phyloP scores from a whole-genome alignment of 345 rosid genomes.

The Euphorbia tirucalli region DNA sequence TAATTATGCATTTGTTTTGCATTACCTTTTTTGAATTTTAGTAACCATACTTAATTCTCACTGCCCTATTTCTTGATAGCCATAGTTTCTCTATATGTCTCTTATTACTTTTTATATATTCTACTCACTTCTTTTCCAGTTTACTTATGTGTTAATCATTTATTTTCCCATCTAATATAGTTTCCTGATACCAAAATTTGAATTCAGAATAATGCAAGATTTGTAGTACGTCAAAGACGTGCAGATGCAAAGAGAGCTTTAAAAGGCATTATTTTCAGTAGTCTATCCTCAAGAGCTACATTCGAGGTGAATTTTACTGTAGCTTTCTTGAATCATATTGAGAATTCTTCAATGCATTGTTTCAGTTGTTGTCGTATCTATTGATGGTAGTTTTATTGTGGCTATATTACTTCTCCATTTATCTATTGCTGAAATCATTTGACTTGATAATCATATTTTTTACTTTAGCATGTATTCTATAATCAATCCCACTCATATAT shows the following conservation, averaged over 20 bases:
- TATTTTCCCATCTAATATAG: not conserved
- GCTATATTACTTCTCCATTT: not conserved
- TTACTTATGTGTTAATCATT: not conserved
- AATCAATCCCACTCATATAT: not conserved
- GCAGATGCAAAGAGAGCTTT: conserved; percentile 54
- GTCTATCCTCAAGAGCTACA: conserved; percentile 30
- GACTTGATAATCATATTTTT: not conserved
- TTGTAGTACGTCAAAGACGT: conserved; percentile 49
- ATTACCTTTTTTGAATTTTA: not conserved
- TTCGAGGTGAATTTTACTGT: conserved; percentile 36
- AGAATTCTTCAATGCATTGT: not conserved
- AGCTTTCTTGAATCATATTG: not conserved
- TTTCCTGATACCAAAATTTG: conserved; percentile 21
- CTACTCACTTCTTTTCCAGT: not conserved
- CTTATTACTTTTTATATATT: not conserved
- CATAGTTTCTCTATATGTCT: not conserved
- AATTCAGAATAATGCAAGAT: conserved; percentile 44
- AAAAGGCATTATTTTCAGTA: conserved; percentile 39
- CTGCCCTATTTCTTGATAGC: not conserved
- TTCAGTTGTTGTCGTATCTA: not conserved
- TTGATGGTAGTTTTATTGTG: not conserved
- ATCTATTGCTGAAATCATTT: not conserved
- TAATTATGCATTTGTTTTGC: not conserved
- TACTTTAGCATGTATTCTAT: not conserved
- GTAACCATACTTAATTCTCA: not conserved